phyloP scores from a whole-genome alignment of 768 basidiomycete genomes.

The Suillus spraguei region DNA sequence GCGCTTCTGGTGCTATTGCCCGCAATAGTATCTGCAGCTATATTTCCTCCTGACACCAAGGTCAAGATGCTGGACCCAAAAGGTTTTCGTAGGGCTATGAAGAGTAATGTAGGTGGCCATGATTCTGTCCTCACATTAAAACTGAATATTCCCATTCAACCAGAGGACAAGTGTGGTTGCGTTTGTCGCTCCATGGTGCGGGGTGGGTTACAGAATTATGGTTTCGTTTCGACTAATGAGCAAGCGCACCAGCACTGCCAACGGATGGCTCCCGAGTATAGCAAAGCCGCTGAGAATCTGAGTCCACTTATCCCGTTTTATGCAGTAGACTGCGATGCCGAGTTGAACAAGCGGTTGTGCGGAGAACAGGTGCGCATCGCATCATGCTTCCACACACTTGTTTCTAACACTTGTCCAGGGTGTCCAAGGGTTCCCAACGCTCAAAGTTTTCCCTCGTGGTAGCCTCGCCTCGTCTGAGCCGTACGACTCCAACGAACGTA shows the following conservation, averaged over 20 bases:
- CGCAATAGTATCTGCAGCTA: slow-evolving; percentile 42
- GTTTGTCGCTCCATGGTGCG: slow-evolving; percentile 96
- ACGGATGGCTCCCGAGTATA: slow-evolving; percentile 81
- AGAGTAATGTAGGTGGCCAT: slow-evolving; percentile 61
- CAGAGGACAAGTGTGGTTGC: slow-evolving; percentile 82
- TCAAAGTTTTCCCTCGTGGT: slow-evolving; percentile 90
- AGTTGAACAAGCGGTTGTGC: slow-evolving; percentile 80
- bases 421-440: slow-evolving; percentile 90
- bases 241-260: slow-evolving; percentile 70
- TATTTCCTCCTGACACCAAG: slow-evolving; percentile 52
- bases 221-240: slow-evolving; percentile 1
- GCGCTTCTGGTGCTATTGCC: slow-evolving; percentile 32
- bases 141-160: slow-evolving; percentile 2
- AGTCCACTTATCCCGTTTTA: slow-evolving; percentile 85
- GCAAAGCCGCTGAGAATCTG: slow-evolving; percentile 77
- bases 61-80: slow-evolving; percentile 79
- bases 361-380: slow-evolving; percentile 60
- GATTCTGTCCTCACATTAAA: neutral
- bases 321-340: slow-evolving; percentile 91
- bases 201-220: slow-evolving; percentile 47
- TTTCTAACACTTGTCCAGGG: slow-evolving; percentile 39
- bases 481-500: slow-evolving; percentile 72
- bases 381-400: neutral
- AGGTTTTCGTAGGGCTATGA: slow-evolving; percentile 72
- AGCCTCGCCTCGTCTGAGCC: slow-evolving; percentile 57